These are phyloP conservation scores for Pythium monospermum DNA, from an alignment of 352 stramenopile species.

Conservation along the genomic window DNA sequence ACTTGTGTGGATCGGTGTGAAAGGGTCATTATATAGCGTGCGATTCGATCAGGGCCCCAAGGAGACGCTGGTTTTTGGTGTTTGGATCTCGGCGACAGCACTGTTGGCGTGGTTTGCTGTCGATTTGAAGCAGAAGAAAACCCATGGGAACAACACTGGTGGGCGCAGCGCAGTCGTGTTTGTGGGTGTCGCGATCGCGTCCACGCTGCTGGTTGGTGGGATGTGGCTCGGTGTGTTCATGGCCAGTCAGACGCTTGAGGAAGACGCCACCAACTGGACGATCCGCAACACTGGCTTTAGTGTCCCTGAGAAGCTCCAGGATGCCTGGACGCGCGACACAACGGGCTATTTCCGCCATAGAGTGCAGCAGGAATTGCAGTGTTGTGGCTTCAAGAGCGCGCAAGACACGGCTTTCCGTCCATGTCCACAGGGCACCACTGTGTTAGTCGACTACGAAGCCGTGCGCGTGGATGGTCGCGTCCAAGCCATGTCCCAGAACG, in stretches of 20 bases:
- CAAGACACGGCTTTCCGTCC: slow-evolving; percentile 41
- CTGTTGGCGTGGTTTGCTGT: slow-evolving; percentile 49
- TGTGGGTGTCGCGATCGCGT: slow-evolving; percentile 32
- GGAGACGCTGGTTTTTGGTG: slow-evolving; percentile 33
- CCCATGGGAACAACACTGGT: slow-evolving; percentile 9
- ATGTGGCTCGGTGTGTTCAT: slow-evolving; percentile 55
- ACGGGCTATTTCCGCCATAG: slow-evolving; percentile 37
- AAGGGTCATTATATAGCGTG: slow-evolving; percentile 47
- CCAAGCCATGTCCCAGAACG: slow-evolving; percentile 35
- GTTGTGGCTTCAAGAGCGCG: slow-evolving; percentile 54
- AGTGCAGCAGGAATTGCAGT: slow-evolving; percentile 62
- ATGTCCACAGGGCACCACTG: slow-evolving; percentile 38
- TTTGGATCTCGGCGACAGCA: slow-evolving; percentile 27
- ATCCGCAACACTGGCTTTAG: slow-evolving; percentile 67
- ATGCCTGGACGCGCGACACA: slow-evolving; percentile 36
- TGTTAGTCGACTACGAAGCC: slow-evolving; percentile 57
- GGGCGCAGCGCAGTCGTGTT: slow-evolving; percentile 27
- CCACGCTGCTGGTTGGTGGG: slow-evolving; percentile 34
- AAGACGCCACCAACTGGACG: slow-evolving; percentile 53
- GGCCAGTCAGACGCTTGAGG: slow-evolving; percentile 48
- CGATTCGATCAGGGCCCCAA: slow-evolving; percentile 38
- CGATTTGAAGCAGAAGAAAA: slow-evolving; percentile 31
- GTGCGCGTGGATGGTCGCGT: slow-evolving; percentile 50
- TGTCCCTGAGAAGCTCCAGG: slow-evolving; percentile 41
- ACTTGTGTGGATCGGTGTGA: slow-evolving; percentile 44